These are phyloP conservation scores for Fonsecaea pedrosoi DNA, from an alignment of 2,329 filamentous ascomycete genomes.

Conservation along the genomic window DNA sequence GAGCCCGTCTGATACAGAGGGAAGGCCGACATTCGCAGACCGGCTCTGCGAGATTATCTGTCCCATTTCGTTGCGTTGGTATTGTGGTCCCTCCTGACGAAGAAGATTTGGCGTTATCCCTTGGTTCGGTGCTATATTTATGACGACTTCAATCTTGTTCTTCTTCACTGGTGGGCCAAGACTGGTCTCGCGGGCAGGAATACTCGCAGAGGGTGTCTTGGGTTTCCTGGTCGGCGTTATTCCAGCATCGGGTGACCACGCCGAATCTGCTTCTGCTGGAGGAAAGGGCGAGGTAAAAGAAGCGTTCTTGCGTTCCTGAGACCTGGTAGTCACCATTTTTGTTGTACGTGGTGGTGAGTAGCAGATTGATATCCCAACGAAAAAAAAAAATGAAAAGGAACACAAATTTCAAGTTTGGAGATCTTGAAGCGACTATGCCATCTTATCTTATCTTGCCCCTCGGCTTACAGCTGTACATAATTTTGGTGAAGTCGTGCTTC, in stretches of 20 bases:
- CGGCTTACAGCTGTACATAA: not conserved
- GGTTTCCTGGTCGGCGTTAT: not conserved
- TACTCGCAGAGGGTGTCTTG: not conserved
- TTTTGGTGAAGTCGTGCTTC: not conserved
- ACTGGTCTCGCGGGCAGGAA: not conserved
- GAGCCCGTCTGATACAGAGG: not conserved
- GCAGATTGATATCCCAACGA: not conserved
- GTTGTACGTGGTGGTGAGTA: not conserved
- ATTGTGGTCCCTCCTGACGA: not conserved
- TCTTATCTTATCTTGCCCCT: not conserved
- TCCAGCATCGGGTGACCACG: not conserved
- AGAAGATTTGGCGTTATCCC: not conserved
- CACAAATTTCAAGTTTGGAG: not conserved
- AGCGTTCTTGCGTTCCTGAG: slow-evolving; percentile 6
- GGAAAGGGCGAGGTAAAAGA: not conserved
- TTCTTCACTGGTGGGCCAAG: not conserved
- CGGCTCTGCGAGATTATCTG: not conserved
- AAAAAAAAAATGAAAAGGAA: not conserved
- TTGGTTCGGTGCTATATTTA: not conserved
- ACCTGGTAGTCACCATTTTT: slow-evolving; percentile 32
- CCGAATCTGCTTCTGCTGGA: not conserved
- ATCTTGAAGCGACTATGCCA: not conserved
- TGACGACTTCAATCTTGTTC: not conserved
- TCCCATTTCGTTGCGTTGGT: not conserved
- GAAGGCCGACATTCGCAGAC: not conserved